A percentile compares a stretch with the other conserved stretches of the same genome.
phyloP scores from a whole-genome alignment of 306 rosid species.

The Neltuma alba region DNA sequence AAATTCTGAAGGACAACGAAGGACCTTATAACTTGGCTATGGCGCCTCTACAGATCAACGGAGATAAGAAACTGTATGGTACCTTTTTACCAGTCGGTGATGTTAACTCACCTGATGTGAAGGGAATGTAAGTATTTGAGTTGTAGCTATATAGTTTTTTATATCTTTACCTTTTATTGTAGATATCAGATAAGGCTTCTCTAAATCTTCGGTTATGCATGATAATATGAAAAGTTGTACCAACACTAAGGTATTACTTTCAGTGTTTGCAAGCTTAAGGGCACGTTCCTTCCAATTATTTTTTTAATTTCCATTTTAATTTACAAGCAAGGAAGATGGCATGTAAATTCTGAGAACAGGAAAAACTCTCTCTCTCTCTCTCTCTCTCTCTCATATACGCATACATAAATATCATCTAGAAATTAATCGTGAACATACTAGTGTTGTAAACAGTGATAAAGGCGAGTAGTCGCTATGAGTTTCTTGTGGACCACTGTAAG shows the following conservation, averaged over 20 bases:
- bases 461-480: neutral
- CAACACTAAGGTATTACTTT: constrained; percentile 8
- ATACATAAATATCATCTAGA: neutral
- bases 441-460: neutral
- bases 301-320: neutral
- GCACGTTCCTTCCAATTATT: neutral
- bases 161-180: neutral
- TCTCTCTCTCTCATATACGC: too few relatives aligned
- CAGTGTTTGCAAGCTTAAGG: constrained; percentile 9
- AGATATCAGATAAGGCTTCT: neutral
- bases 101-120: constrained; percentile 66
- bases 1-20: constrained; percentile 80
- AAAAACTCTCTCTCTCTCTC: too few relatives aligned
- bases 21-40: constrained; percentile 95
- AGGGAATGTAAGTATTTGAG: constrained; percentile 78
- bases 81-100: constrained; percentile 90
- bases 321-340: constrained; percentile 7
- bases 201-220: neutral
- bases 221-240: neutral
- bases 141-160: neutral
- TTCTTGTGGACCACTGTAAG: neutral
- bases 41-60: constrained; percentile 91
- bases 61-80: constrained; percentile 94
- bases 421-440: neutral
- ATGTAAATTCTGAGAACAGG: neutral